Evolutionary conservation across 192 early-diverging fungal species (phyloP).

Genomic region (Rhizophagus prolifer): DNA sequence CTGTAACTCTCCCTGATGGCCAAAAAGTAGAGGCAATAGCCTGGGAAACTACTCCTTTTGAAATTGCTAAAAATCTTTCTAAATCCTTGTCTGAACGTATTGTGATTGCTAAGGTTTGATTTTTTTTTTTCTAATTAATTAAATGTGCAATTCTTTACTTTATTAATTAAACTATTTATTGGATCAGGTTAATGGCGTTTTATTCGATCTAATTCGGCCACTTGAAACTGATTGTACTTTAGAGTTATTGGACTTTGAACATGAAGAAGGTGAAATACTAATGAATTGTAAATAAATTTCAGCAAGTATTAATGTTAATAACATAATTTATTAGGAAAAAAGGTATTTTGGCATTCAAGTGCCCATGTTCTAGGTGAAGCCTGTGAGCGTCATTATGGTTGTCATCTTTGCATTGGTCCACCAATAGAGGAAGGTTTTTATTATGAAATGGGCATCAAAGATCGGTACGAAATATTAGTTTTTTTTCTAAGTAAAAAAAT

Average conservation of each 20-base stretch:
- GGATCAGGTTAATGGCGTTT: constrained; percentile 65
- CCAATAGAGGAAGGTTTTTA: constrained; percentile 97
- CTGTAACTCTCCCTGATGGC: constrained; percentile 88
- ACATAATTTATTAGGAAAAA: constrained; percentile 45
- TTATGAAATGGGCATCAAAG: constrained; percentile 84
- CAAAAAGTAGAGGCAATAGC: constrained; percentile 72
- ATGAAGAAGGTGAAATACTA: constrained; percentile 65
- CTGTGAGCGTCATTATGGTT: constrained; percentile 96
- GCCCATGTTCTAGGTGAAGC: constrained; percentile 97
- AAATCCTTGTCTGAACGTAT: constrained; percentile 89
- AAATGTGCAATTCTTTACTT: not conserved
- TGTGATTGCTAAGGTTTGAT: constrained; percentile 87
- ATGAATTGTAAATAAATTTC: not conserved
- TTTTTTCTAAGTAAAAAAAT: not conserved
- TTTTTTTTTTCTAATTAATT: not conserved
- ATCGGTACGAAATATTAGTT: constrained; percentile 43
- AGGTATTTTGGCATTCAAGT: constrained; percentile 98
- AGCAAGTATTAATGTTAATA: not conserved
- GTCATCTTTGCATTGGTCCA: constrained; percentile 96
- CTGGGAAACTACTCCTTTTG: constrained; percentile 95
- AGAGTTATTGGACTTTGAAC: constrained; percentile 93
- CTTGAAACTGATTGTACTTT: constrained; percentile 77
- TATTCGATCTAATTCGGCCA: constrained; percentile 89
- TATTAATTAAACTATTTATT: not conserved
- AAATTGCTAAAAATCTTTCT: constrained; percentile 82